Percentiles rank a stretch among this genome's conserved stretches.
Evolutionary conservation across 2,329 filamentous ascomycete genomes (phyloP).

Genomic region (Capronia americana): DNA sequence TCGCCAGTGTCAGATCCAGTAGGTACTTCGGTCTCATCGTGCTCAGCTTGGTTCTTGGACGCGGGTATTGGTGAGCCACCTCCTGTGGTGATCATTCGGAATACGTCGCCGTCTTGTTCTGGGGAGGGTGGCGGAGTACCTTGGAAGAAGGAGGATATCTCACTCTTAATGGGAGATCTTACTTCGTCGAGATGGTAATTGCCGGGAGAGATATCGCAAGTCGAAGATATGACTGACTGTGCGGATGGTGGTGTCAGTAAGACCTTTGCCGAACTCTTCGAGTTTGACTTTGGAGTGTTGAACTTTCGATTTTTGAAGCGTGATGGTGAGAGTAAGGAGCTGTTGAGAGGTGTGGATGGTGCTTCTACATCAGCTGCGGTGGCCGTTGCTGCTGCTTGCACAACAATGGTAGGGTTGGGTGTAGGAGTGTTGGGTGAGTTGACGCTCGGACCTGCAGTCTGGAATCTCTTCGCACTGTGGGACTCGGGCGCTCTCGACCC

Average conservation of each 20-base stretch:
- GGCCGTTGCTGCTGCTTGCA: conserved; percentile 24
- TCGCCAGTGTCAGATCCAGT: neutral
- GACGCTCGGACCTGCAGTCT: conserved; percentile 24
- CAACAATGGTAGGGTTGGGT: conserved; percentile 25
- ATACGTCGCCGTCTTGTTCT: conserved; percentile 15
- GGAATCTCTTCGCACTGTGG: conserved; percentile 14
- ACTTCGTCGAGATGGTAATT: conserved; percentile 10
- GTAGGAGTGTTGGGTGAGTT: conserved; percentile 20
- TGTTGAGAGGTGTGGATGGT: conserved; percentile 16
- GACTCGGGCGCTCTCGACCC: conserved; percentile 12
- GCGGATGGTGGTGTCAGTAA: conserved; percentile 22
- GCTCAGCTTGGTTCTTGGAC: neutral
- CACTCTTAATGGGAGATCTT: conserved; percentile 23
- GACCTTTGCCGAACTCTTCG: conserved; percentile 10
- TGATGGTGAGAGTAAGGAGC: conserved; percentile 27
- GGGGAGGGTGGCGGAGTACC: conserved; percentile 21
- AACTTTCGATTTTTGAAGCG: conserved; percentile 26
- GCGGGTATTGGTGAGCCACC: conserved; percentile 25
- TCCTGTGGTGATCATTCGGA: conserved; percentile 28
- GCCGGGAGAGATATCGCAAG: conserved; percentile 24
- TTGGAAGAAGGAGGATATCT: conserved; percentile 26
- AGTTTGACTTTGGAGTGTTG: conserved; percentile 21
- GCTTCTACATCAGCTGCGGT: conserved; percentile 18
- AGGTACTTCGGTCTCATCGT: conserved; percentile 7
- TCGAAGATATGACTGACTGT: conserved; percentile 25